Conservation (phyloP, 352 stramenopile species). For the Globisporangium camurandrum region DNA sequence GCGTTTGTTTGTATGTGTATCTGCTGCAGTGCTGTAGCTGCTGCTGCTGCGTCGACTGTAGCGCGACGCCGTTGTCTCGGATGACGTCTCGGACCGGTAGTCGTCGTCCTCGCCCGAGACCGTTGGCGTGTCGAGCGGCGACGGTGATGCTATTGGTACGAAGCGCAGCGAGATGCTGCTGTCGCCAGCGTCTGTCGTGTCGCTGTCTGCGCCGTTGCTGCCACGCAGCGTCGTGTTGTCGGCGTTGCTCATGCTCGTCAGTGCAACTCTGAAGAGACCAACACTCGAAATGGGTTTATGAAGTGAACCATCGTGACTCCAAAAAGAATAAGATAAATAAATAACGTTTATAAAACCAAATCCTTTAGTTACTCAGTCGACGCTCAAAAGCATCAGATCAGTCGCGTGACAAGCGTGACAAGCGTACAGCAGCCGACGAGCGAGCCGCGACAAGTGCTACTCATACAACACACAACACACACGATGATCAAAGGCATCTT, state of each 20-base stretch:
- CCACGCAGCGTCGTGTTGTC: too few relatives aligned
- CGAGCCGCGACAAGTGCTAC: too few relatives aligned
- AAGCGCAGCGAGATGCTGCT: not conserved
- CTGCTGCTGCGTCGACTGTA: constrained; percentile 5
- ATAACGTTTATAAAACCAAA: too few relatives aligned
- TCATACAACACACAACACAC: not conserved
- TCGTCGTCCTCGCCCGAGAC: constrained; percentile 71
- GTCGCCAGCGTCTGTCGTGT: not conserved
- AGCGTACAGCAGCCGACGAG: too few relatives aligned
- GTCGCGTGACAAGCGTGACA: too few relatives aligned
- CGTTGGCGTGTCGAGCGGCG: constrained; percentile 41
- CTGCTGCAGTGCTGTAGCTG: not conserved
- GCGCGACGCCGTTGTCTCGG: constrained; percentile 30
- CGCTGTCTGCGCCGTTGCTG: too few relatives aligned
- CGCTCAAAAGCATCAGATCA: too few relatives aligned
- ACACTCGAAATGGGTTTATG: not conserved
- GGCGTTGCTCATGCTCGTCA: not conserved
- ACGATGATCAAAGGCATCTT: constrained; percentile 98
- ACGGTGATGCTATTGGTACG: constrained; percentile 14
- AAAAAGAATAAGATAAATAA: not conserved
- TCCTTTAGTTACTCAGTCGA: too few relatives aligned
- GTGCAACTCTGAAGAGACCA: not conserved
- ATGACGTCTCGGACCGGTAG: constrained; percentile 69
- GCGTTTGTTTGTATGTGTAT: constrained; percentile 5
- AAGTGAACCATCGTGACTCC: not conserved